Percentiles rank a stretch among this genome's conserved stretches.
These are phyloP conservation scores for Vitis hybrid DNA, from an alignment of 177 flowering plant species.

Conservation along the genomic window DNA sequence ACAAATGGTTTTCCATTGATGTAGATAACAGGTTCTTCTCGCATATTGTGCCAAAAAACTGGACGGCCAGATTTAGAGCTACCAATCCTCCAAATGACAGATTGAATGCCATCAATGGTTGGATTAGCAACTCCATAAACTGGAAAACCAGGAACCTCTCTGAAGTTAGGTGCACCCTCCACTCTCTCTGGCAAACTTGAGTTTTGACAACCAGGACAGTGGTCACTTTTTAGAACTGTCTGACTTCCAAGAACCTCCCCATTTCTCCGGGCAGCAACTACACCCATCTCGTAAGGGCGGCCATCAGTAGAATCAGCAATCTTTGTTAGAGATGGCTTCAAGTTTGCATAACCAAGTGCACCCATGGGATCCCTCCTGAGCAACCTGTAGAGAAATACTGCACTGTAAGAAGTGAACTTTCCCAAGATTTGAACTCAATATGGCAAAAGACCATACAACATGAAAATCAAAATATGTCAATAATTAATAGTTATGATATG, in stretches of 20 bases:
- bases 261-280: conserved; percentile 82
- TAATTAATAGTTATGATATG: neutral
- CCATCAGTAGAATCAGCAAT: conserved; percentile 79
- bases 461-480: neutral
- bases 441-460: neutral
- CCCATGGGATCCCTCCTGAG: conserved; percentile 98
- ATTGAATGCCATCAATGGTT: conserved; percentile 85
- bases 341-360: conserved; percentile 78
- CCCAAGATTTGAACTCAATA: too few species aligned
- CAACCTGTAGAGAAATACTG: conserved; percentile 43
- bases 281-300: conserved; percentile 81
- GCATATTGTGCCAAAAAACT: conserved; percentile 95
- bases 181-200: conserved; percentile 74
- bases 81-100: conserved; percentile 75
- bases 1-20: conserved; percentile 97
- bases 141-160: conserved; percentile 95
- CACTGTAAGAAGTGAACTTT: conserved; percentile 4
- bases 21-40: conserved; percentile 97
- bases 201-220: conserved; percentile 95
- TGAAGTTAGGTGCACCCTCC: conserved; percentile 97
- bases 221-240: conserved; percentile 94
- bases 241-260: conserved; percentile 96
- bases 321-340: conserved; percentile 58
- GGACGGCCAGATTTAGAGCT: conserved; percentile 69
- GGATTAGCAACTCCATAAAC: conserved; percentile 99